phyloP scores from a whole-genome alignment of 257 asterid species.

The Petunia axillaris region DNA sequence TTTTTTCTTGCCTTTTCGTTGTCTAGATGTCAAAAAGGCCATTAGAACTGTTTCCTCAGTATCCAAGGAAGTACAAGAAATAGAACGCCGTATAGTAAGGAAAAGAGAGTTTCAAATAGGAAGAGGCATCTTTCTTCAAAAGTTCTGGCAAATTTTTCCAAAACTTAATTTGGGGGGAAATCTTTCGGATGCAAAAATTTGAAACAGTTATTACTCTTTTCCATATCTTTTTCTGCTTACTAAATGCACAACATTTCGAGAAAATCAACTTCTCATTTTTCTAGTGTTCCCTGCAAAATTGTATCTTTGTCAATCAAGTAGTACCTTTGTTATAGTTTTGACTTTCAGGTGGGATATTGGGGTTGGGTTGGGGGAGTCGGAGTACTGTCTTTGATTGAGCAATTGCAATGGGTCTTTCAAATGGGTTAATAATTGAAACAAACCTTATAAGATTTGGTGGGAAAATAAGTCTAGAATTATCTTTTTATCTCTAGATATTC shows the following conservation, averaged over 20 bases:
- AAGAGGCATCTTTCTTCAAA: not conserved
- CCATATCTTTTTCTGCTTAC: not conserved
- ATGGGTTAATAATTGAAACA: not conserved
- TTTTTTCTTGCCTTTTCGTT: not conserved
- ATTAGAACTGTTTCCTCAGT: not conserved
- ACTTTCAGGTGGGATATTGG: constrained; percentile 9
- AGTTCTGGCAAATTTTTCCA: not conserved
- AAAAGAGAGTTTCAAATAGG: not conserved
- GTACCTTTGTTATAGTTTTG: not conserved
- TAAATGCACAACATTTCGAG: not conserved
- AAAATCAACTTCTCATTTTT: not conserved
- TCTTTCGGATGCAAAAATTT: not conserved
- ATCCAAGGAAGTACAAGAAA: not conserved
- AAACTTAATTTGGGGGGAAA: not conserved
- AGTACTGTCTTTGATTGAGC: not conserved
- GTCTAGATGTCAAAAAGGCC: not conserved
- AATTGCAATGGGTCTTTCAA: not conserved
- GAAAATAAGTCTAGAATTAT: not conserved
- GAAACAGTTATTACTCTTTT: not conserved
- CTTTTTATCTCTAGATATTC: not conserved
- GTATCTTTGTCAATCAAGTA: not conserved
- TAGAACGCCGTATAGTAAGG: not conserved
- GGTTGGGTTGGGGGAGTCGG: not conserved
- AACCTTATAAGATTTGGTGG: not conserved
- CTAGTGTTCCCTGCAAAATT: not conserved